Evolutionary conservation across 1,284 basidiomycete species (phyloP), one percentile per base, ranked within the genome.

Genomic region (Malassezia vespertilionis): DNA sequence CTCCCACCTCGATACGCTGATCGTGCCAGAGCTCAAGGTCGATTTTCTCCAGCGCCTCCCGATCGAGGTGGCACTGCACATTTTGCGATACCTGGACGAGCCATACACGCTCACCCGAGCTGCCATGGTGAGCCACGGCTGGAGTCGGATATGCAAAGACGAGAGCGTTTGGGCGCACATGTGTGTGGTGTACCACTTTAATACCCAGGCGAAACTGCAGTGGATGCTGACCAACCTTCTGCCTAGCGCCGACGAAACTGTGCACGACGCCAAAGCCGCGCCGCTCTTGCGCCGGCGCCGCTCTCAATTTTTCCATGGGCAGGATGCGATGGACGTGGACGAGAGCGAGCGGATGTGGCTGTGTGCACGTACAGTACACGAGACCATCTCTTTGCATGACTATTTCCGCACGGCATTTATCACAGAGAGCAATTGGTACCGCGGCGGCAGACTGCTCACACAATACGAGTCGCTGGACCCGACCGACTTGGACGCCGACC

Each of bases 41-140:
- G 89, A 96, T 69, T 90, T 91, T 67, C 75, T 95, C 20, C 74
- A 76, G 4, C 80, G 82, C 22, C 75, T 96, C 1, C 91, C 91
- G 0, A 74, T 80, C 14, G 91, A 97, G 71, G 76, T 97, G 26
- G 79, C 82, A 0, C 72, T 93, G 21, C 80, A 88, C 63, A 79
- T 91, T 44, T 76, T 96, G 41, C 74, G 76, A 58, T 91, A 83
- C 70, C 76, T 96, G 39, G 82, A 90, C 56, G 84, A 89, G 38
- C 83, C 86, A 0, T 74, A 75, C 37, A 83, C 84, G 0, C 79
- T 96, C 5, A 76, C 80, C 0, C 74, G 84, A 6, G 83, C 83
- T 0, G 76, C 79, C 33, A 76, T 78, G 38, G 90, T 95, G 21
- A 84, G 81, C 57, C 76, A 76, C 39, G 77, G 78, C 48, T 96